Base-by-base conservation (phyloP, 805 yeast genomes). In the Komagataella pseudopastoris region DNA sequence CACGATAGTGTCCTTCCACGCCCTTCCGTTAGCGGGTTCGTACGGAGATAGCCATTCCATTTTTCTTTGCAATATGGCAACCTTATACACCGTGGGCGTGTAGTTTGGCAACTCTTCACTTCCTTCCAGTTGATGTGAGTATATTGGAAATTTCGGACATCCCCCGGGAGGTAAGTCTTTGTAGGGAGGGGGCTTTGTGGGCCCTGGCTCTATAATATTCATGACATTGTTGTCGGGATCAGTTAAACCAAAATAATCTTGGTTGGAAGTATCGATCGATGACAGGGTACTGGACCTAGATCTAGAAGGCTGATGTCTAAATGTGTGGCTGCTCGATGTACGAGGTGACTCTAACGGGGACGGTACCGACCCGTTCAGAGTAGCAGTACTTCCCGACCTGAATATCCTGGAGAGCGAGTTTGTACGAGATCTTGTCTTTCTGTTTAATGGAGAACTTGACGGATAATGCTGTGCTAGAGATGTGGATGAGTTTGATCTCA, bases 31-130 rank as follows among this genome's bases (percentile, higher is more conserved):
- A 0, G 95, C 74, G 2, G 80, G 70, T 57, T 84, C 89, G 61
- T 82, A 85, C 0, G 96, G 96, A 3, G 87, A 75, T 1, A 78
- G 55, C 83, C 89, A 80, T 64, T 89, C 96, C 48, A 75, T 59
- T 61, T 89, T 90, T 58, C 89, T 71, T 6, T 76, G 62, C 1
- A 83, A 73, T 1, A 76, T 59, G 0, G 87, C 82, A 2, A 79
- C 60, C 51, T 79, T 76, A 56, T 78, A 74, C 1, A 85, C 78
- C 0, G 95, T 75, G 0, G 96, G 85, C 0, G 75, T 50, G 62
- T 88, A 87, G 0, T 54, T 51, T 1, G 97, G 97, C 5, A 85
- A 75, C 2, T 30, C 44, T 48, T 79, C 83, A 23, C 56, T 50
- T 3, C 66, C 69, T 51, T 60, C 67, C 3, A 51, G 47, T 3